Conservation (phyloP, 1,139 yeast species). For the Ogataea hybrid region DNA sequence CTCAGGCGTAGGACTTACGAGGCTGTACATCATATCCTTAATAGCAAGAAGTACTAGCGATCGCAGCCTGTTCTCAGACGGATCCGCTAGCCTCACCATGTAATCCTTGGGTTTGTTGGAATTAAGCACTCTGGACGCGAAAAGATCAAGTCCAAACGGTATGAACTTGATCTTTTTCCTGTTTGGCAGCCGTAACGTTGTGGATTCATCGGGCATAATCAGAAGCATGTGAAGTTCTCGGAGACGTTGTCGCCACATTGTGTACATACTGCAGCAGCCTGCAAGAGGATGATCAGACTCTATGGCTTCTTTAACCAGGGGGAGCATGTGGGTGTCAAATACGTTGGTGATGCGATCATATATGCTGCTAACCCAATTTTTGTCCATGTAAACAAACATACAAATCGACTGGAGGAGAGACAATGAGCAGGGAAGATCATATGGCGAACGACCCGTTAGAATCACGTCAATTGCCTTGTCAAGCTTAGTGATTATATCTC, state of each 20-base stretch:
- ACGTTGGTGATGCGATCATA: slow-evolving; percentile 8
- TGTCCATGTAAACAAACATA: slow-evolving; percentile 10
- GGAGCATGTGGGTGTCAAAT: slow-evolving; percentile 8
- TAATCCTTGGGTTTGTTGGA: slow-evolving; percentile 4
- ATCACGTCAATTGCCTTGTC: slow-evolving; percentile 13
- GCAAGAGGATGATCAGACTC: slow-evolving; percentile 1
- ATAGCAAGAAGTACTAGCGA: slow-evolving; percentile 7
- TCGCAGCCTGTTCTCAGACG: slow-evolving; percentile 7
- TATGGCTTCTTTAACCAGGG: slow-evolving; percentile 2
- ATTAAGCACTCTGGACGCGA: slow-evolving; percentile 9
- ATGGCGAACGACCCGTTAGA: slow-evolving; percentile 5
- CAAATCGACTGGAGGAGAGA: slow-evolving; percentile 10
- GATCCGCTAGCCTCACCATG: slow-evolving; percentile 11
- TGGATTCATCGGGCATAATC: slow-evolving; percentile 15
- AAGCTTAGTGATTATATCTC: slow-evolving; percentile 2
- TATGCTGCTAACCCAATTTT: slow-evolving; percentile 6
- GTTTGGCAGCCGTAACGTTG: slow-evolving; percentile 10
- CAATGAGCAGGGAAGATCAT: slow-evolving; percentile 12
- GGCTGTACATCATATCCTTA: slow-evolving; percentile 4
- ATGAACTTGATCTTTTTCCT: slow-evolving; percentile 3
- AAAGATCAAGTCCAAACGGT: slow-evolving; percentile 11
- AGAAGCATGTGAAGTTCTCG: slow-evolving; percentile 4
- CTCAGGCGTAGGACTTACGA: background rate
- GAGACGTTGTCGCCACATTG: slow-evolving; percentile 12
- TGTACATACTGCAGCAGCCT: slow-evolving; percentile 5